Base-by-base conservation (phyloP, 2,329 filamentous ascomycete genomes). In the Calycina herbarum region DNA sequence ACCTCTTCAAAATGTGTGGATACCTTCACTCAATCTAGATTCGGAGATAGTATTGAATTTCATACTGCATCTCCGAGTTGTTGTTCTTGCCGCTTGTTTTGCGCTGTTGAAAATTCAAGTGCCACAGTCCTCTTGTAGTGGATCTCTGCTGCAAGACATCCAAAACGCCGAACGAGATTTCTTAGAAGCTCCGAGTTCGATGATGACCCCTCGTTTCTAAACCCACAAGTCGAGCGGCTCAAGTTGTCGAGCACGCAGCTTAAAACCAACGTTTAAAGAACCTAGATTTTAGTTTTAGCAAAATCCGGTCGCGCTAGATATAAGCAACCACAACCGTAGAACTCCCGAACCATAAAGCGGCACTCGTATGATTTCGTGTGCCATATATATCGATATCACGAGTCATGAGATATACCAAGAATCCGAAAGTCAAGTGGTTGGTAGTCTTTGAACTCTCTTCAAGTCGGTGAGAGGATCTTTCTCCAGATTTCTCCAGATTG, bases 341-440 rank as follows among this genome's bases (percentile, higher is more conserved):
- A 54, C 10, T 54, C 20, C 48, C 48, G 48, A 24, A 5, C 48
- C 48, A 54, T 48, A 48, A 5, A 48, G 42, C 42, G 42, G 42
- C 48, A 27, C 20, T 8, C 48, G 8, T 54, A 2, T 27, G 20
- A 54, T 13, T 54, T 54, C 24, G 20, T 27, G 48, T 20, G n/a
- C 6, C 45, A 6, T 24, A 20, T n/a, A 45, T 17, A 2, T 40
- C 38, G 38, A 40, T 27, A 27, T 13, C 24, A 54, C 48, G 48
- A 54, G 48, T 54, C 48, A 54, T 54, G 48, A 54, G 10, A 13
- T 54, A 24, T 54, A 54, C 48, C 20, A 51, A 45, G 40, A 45
- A 51, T 24, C 45, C 20, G 10, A 24, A 4, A 54, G 13, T 27
- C 10, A 8, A 54, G 20, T 27, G 48, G 48, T 54, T 54, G 48